Evolutionary conservation across 345 rosid genomes (phyloP).

Genomic region (Brassica incana): DNA sequence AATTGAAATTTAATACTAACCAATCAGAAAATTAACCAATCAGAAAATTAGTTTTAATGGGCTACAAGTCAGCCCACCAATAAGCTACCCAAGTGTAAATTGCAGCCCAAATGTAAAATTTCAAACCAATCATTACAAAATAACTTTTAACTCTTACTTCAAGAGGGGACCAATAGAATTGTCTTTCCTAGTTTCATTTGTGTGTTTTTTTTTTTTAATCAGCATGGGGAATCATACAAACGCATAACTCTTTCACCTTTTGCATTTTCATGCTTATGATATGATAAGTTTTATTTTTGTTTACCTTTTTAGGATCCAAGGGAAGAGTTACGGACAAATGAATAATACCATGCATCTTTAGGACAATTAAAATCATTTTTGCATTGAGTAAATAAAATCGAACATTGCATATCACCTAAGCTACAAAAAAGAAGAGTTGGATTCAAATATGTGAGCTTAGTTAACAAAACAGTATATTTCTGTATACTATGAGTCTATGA

Average conservation of each 20-base stretch:
- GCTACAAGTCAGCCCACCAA: background rate
- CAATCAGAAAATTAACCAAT: background rate
- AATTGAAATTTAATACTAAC: background rate
- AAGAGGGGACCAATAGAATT: slow-evolving; percentile 25
- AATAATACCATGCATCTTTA: background rate
- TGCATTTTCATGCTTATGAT: slow-evolving; percentile 31
- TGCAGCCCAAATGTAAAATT: background rate
- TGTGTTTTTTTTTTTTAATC: background rate
- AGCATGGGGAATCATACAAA: slow-evolving; percentile 21
- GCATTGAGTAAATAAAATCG: background rate
- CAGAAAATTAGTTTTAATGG: background rate
- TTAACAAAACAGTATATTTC: background rate
- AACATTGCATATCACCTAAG: background rate
- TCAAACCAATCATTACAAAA: background rate
- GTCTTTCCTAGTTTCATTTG: background rate
- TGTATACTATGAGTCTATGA: background rate
- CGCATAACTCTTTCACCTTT: slow-evolving; percentile 27
- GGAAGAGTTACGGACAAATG: background rate
- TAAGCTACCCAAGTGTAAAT: background rate
- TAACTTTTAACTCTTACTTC: background rate
- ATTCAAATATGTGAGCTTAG: background rate
- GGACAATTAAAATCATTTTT: background rate
- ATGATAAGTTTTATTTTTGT: slow-evolving; percentile 19
- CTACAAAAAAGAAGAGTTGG: background rate
- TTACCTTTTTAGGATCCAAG: slow-evolving; percentile 23